Base-by-base conservation (phyloP, 2,329 filamentous ascomycete genomes). In the Apiospora arundinis region DNA sequence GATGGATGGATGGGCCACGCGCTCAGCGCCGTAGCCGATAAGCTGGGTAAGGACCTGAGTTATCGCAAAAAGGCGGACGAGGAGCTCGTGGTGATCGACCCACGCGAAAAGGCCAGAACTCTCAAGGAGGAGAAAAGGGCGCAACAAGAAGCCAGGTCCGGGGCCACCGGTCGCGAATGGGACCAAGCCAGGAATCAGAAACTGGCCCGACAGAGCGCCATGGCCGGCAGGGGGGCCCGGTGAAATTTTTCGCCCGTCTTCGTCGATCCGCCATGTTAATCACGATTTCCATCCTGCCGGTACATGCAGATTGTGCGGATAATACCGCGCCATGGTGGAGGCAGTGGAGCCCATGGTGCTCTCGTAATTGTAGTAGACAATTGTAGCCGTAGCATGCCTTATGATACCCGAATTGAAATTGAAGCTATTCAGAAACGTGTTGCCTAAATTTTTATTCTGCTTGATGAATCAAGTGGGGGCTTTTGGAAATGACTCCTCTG, bases 1-100 rank as follows among this genome's bases (percentile, higher is more conserved):
- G 86, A 89, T 67, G 91, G 91, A 9, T 98, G 95, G 95, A 93
- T 98, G 90, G 90, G 90, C 4, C 95, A 98, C 80, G 87, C 90
- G 12, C 85, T 99, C 46, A 93, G 89, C 65, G 98, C 98, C 80
- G 93, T 92, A 48, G 96, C 95, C 73, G 96, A 98, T 77, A 93
- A 92, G 74, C 82, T 98, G 7, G 96, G 96, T 25, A 98, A 98
- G 80, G 94, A 98, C 81, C 82, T 98, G 69, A 94, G 89, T 69
- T 97, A 96, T 88, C 94, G 95, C 79, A 92, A 91, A 82, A 95
- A 96, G 82, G 95, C 95, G 70, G 94, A 96, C 78, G 95, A 98
- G 71, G 94, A 98, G 77, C 82, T 97, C 60, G 90, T 97, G 65
- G 95, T 98, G 3, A 98, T 98, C 81, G 96, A 99, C 84, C 95